Base-by-base conservation (phyloP, 306 rosid genomes). In the Rosa multiflora region DNA sequence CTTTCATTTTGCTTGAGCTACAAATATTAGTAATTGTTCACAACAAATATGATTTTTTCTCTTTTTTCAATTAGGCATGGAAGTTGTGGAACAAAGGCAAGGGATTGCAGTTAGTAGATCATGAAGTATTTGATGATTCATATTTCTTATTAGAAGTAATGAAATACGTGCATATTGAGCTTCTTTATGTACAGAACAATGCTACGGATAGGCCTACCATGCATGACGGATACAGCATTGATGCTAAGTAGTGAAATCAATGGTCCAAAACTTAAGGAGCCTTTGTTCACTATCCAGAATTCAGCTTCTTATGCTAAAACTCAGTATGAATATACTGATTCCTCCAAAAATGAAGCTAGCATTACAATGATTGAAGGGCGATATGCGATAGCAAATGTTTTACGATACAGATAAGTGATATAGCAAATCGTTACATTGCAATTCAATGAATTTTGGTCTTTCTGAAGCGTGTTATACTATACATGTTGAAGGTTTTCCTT, bases 191-290 rank as follows among this genome's bases (percentile, higher is more conserved):
- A 32, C 35, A 32, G 2, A 2, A 32, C 35, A 32, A 32, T 32
- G 35, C 35, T 32, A 32, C 35, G 35, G 35, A 32, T 32, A 32
- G 2, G 35, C 35, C 35, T 32, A 32, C 35, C 35, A 83, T 70
- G 83, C 29, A 26, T 26, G 29, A 20, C 78, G 0, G 78, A 70
- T 8, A 68, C 75, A 20, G 66, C 71, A n/a, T 43, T 44, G 39
- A 78, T 83, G 77, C 37, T 70, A 21, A 74, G 75, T 37, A 68
- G 47, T 6, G 83, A 75, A 42, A 56, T 69, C 20, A 40, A 62
- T 47, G 56, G 72, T 49, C 71, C 75, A 1, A 18, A 39, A 8
- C 83, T 81, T 6, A 52, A 79, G 15, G 64, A 35, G n/a, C 81
- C 86, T 12, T 8, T 76, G 1, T 81, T 76, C 63, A 70, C 66